Conservation (phyloP, 2,329 filamentous ascomycete genomes). For the Plenodomus biglobosus region DNA sequence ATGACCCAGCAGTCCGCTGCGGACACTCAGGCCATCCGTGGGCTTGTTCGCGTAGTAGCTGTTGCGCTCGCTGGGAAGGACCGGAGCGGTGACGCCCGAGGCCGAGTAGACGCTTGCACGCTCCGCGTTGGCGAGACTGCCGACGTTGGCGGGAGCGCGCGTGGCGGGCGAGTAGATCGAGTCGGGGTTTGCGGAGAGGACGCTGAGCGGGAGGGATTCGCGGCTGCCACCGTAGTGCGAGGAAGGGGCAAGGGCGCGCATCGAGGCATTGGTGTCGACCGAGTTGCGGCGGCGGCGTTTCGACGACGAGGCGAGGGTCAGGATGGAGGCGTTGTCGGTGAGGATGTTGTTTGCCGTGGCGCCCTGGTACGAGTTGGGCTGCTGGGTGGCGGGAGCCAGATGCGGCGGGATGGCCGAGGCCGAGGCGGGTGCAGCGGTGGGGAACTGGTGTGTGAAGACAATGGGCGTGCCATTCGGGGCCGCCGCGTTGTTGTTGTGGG, state of each 20-base stretch:
- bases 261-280: constrained; percentile 82
- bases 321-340: constrained; percentile 82
- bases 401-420: constrained; percentile 75
- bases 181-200: constrained; percentile 67
- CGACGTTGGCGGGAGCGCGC: constrained; percentile 53
- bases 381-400: constrained; percentile 57
- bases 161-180: constrained; percentile 54
- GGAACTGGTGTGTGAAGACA: constrained; percentile 62
- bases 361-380: constrained; percentile 72
- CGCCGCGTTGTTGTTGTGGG: constrained; percentile 40
- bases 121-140: constrained; percentile 61
- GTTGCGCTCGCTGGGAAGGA: constrained; percentile 72
- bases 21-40: constrained; percentile 72
- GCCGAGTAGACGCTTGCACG: constrained; percentile 81
- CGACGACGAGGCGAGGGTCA: constrained; percentile 80
- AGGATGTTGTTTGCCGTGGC: constrained; percentile 80
- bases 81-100: constrained; percentile 62
- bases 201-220: constrained; percentile 76
- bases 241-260: constrained; percentile 79
- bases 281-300: constrained; percentile 76
- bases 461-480: constrained; percentile 46
- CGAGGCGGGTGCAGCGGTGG: constrained; percentile 59
- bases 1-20: constrained; percentile 77
- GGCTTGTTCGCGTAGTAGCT: constrained; percentile 70
- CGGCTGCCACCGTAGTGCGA: constrained; percentile 80